A percentile compares a stretch with the other conserved stretches of the same genome.
These are phyloP conservation scores for Oropetium thomaeum DNA, from an alignment of 176 grass and related monocot species.

Conservation along the genomic window DNA sequence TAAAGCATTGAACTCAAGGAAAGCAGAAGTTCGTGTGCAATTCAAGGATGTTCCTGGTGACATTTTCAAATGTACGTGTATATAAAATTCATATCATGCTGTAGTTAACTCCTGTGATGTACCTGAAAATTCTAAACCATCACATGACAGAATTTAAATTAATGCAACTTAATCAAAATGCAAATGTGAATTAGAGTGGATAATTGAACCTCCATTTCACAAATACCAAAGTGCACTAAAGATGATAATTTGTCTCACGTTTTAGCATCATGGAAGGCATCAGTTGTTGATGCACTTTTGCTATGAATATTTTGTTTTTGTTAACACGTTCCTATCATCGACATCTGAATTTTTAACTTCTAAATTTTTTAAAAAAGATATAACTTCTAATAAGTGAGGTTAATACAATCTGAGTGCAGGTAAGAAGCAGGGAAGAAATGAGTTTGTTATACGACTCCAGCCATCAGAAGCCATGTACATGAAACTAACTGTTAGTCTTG, in stretches of 20 bases:
- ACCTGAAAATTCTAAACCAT: too few species aligned
- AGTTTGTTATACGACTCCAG: constrained; percentile 97
- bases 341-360: constrained; percentile 17
- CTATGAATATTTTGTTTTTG: constrained; percentile 2
- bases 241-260: background rate
- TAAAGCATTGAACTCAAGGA: constrained; percentile 90
- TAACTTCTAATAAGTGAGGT: constrained; percentile 19
- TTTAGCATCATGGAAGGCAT: background rate
- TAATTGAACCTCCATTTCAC: background rate
- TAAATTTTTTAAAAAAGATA: too few species aligned
- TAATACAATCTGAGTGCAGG: constrained; percentile 44
- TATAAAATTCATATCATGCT: constrained; percentile 17
- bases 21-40: constrained; percentile 98
- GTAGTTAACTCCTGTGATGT: background rate
- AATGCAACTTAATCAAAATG: background rate
- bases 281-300: background rate
- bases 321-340: constrained; percentile 24
- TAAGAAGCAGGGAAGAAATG: constrained; percentile 99
- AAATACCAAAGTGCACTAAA: background rate
- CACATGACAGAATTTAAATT: background rate
- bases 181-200: background rate
- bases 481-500: constrained; percentile 92
- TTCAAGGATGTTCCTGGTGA: constrained; percentile 99
- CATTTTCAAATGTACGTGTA: constrained; percentile 84
- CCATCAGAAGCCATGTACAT: constrained; percentile 99